A percentile compares a stretch with the other conserved stretches of the same genome.
These are phyloP conservation scores for Psilocybe sp. DNA, from an alignment of 768 basidiomycete genomes.

Conservation along the genomic window DNA sequence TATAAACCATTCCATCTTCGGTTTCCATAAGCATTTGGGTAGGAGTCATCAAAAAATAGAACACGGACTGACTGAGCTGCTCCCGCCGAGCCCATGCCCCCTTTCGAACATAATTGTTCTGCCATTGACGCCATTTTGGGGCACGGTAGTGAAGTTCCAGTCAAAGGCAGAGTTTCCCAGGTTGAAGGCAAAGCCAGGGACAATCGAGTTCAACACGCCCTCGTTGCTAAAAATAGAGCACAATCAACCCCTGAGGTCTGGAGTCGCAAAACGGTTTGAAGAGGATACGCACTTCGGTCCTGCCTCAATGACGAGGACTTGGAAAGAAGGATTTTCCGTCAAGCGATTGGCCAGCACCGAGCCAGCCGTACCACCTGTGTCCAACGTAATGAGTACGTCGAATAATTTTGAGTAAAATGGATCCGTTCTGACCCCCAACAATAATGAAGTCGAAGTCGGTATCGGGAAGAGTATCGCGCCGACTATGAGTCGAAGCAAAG, in stretches of 20 bases:
- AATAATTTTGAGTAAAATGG: background rate
- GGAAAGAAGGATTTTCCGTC: slow-evolving; percentile 43
- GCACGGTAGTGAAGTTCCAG: slow-evolving; percentile 25
- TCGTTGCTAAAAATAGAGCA: slow-evolving; percentile 5
- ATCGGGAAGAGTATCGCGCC: slow-evolving; percentile 2
- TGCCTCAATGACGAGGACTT: slow-evolving; percentile 52
- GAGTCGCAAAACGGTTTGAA: too few species aligned
- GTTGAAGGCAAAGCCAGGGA: slow-evolving; percentile 11
- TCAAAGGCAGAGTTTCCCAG: slow-evolving; percentile 10
- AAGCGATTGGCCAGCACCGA: slow-evolving; percentile 53
- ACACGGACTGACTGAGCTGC: slow-evolving; percentile 19
- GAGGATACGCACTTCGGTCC: slow-evolving; percentile 45
- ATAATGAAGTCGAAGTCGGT: slow-evolving; percentile 12
- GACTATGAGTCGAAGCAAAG: background rate
- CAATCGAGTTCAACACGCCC: slow-evolving; percentile 14
- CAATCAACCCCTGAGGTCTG: background rate
- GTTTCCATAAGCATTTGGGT: background rate
- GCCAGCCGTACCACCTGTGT: slow-evolving; percentile 47
- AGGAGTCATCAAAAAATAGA: background rate
- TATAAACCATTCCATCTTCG: slow-evolving; percentile 28
- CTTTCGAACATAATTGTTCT: slow-evolving; percentile 16
- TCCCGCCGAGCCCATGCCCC: slow-evolving; percentile 28
- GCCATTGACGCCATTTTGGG: slow-evolving; percentile 22
- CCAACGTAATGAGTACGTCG: background rate
- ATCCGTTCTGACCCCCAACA: slow-evolving; percentile 7